Base-by-base conservation (phyloP, 768 basidiomycete species). In the Rhodocollybia butyracea region DNA sequence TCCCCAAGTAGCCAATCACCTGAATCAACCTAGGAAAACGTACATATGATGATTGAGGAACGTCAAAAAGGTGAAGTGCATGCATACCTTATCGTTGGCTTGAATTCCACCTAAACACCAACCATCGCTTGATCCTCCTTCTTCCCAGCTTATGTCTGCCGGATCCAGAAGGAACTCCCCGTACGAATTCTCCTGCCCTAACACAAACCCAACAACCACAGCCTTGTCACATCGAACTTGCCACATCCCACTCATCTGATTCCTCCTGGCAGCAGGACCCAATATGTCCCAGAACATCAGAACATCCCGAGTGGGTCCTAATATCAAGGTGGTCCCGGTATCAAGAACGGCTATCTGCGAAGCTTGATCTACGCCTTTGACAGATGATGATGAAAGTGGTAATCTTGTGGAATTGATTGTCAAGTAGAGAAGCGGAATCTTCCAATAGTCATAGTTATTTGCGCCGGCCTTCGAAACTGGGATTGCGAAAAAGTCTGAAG, bases 1-100 rank as follows among this genome's bases (percentile, higher is more conserved):
- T 82, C 82, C n/a, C 82, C 83, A 19, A 84, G 70, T 5, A 86
- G 69, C 82, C 82, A 86, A 65, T 85, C 84, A 4, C 77, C 81
- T 12, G 80, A 78, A 59, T 74, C 64, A 38, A 69, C 65, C 61
- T 66, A n/a, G n/a, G 40, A 26, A 12, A 32, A 51, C n/a, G 21
- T 3, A 51, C 29, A 47, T 48, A 26, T 50, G 50, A n/a, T 7
- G 6, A 34, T 1, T 3, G 27, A 11, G 26, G 13, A 27, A 21
- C 3, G 12, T 13, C 3, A 40, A 13, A n/a, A 11, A 19, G 22
- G 21, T 27, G 13, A 51, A 43, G 40, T 34, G 50, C 71, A 51
- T 40, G 51, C 73, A 51, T 58, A 80, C 82, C 30, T 63, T 64
- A 62, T 84, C 77, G 55, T 80, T 83, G 19, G 72, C 71, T 59